Evolutionary conservation across 2,329 filamentous ascomycete genomes (phyloP), one percentile per base, ranked within the genome.

Genomic region (Trichoderma pleuroti): DNA sequence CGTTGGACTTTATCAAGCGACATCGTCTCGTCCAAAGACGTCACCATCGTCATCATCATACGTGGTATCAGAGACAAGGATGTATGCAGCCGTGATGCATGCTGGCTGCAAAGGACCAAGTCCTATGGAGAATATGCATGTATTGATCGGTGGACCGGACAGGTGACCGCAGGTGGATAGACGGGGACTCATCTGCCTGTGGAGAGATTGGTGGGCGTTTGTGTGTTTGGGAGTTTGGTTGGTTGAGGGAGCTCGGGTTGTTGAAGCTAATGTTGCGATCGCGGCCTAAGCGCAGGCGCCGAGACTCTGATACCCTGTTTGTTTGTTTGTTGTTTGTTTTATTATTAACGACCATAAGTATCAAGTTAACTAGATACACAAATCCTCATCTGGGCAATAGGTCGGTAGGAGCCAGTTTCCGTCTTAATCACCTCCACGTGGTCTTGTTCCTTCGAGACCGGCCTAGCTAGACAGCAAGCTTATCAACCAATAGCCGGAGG

Each of bases 11-110:
- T 30, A 28, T 39, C 63, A 36, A 57, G n/a, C 63, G 49, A 28
- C 63, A 39, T 66, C 24, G 63, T 66, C 63, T 28, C 34, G 49
- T 28, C 26, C 49, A 66, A 54, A 57, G 49, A 66, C 63, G 63
- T 66, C 63, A 66, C 63, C 63, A 28, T 57, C 49, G 63, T 66
- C 63, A 66, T 66, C 34, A 57, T 66, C 63, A 39, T 66, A 66
- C 63, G 63, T 66, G 63, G 49, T 66, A 30, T 42, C 18, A 34
- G 21, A 57, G 63, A 57, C 63, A n/a, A 39, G 63, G 63, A 66
- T 66, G 42, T 21, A n/a, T 66, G 63, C 63, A 56, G 52, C 63
- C 49, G 52, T 39, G 63, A 57, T 66, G 32, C 63, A 66, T 66
- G 63, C 34, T 56, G n/a, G 32, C 63, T 52, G 36, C 39, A 56